Base-by-base conservation (phyloP, 257 asterid species). In the Galeopsis tetrahit region DNA sequence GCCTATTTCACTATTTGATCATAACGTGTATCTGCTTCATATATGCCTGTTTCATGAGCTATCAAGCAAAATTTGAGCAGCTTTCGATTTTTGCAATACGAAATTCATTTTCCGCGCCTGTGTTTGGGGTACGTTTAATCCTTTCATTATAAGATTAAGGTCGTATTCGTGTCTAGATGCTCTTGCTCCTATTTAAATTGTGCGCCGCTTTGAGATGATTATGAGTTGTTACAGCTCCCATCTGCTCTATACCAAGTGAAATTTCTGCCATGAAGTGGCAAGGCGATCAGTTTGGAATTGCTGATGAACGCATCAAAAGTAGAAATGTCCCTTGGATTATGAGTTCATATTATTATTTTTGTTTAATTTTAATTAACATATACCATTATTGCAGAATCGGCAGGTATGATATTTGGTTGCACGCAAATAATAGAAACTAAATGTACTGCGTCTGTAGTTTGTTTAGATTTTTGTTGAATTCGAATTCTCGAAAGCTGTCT, bases 401-500 rank as follows among this genome's bases (percentile, higher is more conserved):
- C 33, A 55, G 61, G 34, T 55, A 3, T 55, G 61, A 55, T 15
- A 55, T 15, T 55, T 7, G 61, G 9, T 17, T 55, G 35, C 10
- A 7, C 35, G 8, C 56, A 49, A 49, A 49, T 49, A 56, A 28
- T 21, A 21, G 62, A 6, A 57, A 11, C 17, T 63, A 15, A 13
- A 5, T 56, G 49, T 33, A 56, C 14, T 21, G 36, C 34, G 48
- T 57, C 57, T 31, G 40, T 64, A 51, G 35, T 63, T 39, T 49
- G 38, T 58, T 52, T 49, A 9, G 43, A 57, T 39, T 69, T 65
- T 38, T 9, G 55, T 57, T 42, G 48, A 66, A 53, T 71, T 60
- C 34, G 64, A 78, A 35, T 49, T 52, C 36, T 52, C n/a, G 34
- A 43, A 28, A 52, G 43, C 17, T 64, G 33, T 34, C 21, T 49